phyloP scores from a whole-genome alignment of 2,329 filamentous ascomycete genomes.

The Penicillium sp. region DNA sequence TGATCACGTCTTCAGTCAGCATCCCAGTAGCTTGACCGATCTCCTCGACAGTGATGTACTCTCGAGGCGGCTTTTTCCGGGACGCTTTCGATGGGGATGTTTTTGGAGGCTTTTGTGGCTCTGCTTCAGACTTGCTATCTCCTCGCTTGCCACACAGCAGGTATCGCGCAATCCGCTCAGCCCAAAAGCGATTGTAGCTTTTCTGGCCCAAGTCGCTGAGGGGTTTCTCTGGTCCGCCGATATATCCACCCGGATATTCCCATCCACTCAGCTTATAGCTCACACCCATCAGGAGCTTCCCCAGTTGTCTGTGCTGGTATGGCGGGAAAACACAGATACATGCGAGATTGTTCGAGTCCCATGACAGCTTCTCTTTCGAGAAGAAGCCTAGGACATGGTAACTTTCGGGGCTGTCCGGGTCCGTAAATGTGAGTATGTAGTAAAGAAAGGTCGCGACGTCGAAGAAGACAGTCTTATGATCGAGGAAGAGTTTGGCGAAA shows the following conservation, averaged over 20 bases:
- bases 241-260: constrained; percentile 64
- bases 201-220: constrained; percentile 81
- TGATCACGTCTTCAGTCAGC: constrained; percentile 77
- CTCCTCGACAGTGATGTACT: constrained; percentile 66
- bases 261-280: constrained; percentile 88
- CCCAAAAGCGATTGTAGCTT: constrained; percentile 86
- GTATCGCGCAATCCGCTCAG: constrained; percentile 75
- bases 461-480: constrained; percentile 98
- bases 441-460: constrained; percentile 94
- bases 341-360: constrained; percentile 97
- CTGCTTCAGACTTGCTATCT: constrained; percentile 30
- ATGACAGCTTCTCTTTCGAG: constrained; percentile 97
- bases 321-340: constrained; percentile 96
- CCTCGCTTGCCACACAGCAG: constrained; percentile 45
- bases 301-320: constrained; percentile 88
- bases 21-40: constrained; percentile 82
- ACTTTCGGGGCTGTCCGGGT: constrained; percentile 46
- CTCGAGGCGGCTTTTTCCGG: constrained; percentile 46
- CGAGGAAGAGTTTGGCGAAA: constrained; percentile 95
- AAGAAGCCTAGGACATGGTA: constrained; percentile 88
- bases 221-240: constrained; percentile 93
- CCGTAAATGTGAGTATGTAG: constrained; percentile 81
- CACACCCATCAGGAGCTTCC: constrained; percentile 84
- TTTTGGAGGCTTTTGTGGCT: constrained; percentile 29
- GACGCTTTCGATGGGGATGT: constrained; percentile 35